Evolutionary conservation across 192 early-diverging fungal species (phyloP).

Genomic region (Funneliformis mosseae): DNA sequence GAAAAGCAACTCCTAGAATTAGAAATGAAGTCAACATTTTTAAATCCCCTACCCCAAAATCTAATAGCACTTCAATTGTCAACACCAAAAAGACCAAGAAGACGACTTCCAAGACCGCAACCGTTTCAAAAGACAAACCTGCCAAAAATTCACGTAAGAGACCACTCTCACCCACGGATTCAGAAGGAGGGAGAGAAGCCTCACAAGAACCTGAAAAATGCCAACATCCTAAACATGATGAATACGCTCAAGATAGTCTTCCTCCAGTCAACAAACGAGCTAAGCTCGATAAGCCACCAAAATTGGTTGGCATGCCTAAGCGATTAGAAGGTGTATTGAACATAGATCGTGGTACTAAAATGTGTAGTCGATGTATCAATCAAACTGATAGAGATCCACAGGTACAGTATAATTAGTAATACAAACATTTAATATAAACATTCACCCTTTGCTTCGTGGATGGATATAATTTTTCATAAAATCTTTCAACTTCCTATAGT

Average conservation of each 20-base stretch:
- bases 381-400: constrained; percentile 5
- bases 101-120: neutral
- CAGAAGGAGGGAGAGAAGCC: neutral
- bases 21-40: neutral
- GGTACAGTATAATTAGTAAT: neutral
- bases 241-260: neutral
- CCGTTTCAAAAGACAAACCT: neutral
- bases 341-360: constrained; percentile 4
- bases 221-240: constrained; percentile 1
- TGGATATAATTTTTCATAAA: neutral
- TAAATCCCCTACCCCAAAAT: neutral
- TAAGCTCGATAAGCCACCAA: neutral
- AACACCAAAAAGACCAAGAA: neutral
- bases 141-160: neutral
- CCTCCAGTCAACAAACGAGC: neutral
- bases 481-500: neutral
- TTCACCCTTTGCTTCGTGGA: neutral
- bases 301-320: constrained; percentile 6
- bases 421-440: neutral
- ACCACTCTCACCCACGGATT: neutral
- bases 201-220: neutral
- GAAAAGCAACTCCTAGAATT: neutral
- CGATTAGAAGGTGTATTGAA: constrained; percentile 5
- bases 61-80: neutral
- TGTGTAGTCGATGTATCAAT: constrained; percentile 3